These are phyloP conservation scores for Eragrostis nindensis DNA, from an alignment of 176 grass and related monocot genomes.

Conservation along the genomic window DNA sequence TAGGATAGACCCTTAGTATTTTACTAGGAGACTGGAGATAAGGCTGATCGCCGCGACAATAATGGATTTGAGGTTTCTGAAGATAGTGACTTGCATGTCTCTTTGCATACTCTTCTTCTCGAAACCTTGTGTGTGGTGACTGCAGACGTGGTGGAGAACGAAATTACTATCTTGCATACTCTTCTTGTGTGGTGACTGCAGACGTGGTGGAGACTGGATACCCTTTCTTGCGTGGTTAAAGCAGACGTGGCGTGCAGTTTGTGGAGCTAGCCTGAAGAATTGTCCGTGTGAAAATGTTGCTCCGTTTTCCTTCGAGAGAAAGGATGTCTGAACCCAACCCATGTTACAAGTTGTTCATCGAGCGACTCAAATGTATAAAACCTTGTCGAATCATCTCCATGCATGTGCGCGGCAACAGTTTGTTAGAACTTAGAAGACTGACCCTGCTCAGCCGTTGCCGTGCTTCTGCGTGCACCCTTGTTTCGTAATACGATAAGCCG, in stretches of 20 bases:
- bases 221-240: too few species aligned
- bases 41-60: conserved; percentile 9
- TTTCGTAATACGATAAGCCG: neutral
- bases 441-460: neutral
- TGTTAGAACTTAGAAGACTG: neutral
- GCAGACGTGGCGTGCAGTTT: too few species aligned
- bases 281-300: neutral
- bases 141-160: neutral
- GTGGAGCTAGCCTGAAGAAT: too few species aligned
- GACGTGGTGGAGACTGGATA: too few species aligned
- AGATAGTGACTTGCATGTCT: conserved; percentile 22
- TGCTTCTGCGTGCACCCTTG: too few species aligned
- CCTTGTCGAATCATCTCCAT: neutral
- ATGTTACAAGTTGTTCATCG: conserved; percentile 2
- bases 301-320: neutral
- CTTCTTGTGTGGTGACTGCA: neutral
- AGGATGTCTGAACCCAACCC: neutral
- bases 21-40: conserved; percentile 4
- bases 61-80: neutral
- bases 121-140: neutral
- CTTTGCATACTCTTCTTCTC: conserved; percentile 26
- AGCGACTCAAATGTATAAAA: neutral
- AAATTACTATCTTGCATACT: neutral
- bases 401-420: neutral
- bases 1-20: too few species aligned